Evolutionary conservation across 2,329 filamentous ascomycete genomes (phyloP).

Genomic region (Hypoxylon sp.): DNA sequence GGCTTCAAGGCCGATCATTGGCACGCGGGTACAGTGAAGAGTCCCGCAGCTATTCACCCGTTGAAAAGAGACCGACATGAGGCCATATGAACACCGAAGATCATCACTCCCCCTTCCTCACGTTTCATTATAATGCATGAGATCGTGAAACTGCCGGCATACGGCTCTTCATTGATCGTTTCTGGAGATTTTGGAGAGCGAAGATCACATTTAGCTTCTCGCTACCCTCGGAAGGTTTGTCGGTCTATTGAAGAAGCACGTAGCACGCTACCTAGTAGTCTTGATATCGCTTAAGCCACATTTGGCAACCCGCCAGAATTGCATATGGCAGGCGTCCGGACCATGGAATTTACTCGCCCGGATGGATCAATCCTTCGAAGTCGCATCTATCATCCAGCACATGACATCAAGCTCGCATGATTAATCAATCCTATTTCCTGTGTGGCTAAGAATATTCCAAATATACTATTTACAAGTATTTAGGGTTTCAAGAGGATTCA

Average conservation of each 20-base stretch:
- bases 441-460: conserved; percentile 23
- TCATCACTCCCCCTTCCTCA: conserved; percentile 32
- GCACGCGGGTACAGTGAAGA: conserved; percentile 33
- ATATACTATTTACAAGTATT: conserved; percentile 12
- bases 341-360: conserved; percentile 31
- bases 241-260: conserved; percentile 22
- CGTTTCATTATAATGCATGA: conserved; percentile 36
- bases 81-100: conserved; percentile 46
- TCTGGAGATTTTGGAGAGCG: conserved; percentile 15
- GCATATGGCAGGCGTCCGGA: conserved; percentile 28
- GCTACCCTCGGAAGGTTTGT: conserved; percentile 10
- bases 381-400: conserved; percentile 41
- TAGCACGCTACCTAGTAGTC: not conserved
- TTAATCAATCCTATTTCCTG: conserved; percentile 10
- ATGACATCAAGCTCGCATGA: conserved; percentile 34
- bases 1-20: conserved; percentile 38
- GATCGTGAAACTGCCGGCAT: conserved; percentile 43
- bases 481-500: conserved; percentile 36
- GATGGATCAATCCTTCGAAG: conserved; percentile 41
- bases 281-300: conserved; percentile 23
- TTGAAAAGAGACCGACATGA: conserved; percentile 45
- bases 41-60: conserved; percentile 44
- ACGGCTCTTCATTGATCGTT: conserved; percentile 35
- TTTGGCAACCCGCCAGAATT: conserved; percentile 35
- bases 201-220: conserved; percentile 17